Evolutionary conservation across 148 eudicot species (phyloP).

Genomic region (Oxyria digyna): DNA sequence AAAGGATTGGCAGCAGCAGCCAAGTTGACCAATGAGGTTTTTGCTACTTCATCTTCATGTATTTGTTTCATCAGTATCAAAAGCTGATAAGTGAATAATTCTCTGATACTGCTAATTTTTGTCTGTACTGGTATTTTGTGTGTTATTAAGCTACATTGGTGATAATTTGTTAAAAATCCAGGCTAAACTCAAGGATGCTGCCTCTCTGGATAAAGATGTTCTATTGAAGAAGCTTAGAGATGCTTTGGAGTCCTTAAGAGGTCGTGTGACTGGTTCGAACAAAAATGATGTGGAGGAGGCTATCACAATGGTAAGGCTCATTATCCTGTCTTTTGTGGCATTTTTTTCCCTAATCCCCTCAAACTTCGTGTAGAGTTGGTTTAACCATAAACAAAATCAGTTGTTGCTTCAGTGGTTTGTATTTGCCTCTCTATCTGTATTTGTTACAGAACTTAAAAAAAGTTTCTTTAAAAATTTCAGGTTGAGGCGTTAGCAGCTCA

Average conservation of each 20-base stretch:
- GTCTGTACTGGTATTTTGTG: too few species aligned
- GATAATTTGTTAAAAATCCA: slow-evolving; percentile 13
- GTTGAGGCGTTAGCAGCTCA: slow-evolving; percentile 98
- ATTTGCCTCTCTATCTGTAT: background rate
- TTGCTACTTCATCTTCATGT: background rate
- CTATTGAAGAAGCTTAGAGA: slow-evolving; percentile 87
- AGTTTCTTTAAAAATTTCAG: slow-evolving; percentile 22
- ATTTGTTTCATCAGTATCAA: background rate
- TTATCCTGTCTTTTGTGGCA: background rate
- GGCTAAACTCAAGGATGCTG: slow-evolving; percentile 83
- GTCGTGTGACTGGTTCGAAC: slow-evolving; percentile 82
- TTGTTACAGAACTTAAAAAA: background rate
- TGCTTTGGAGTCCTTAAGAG: slow-evolving; percentile 82
- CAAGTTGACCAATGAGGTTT: slow-evolving; percentile 88
- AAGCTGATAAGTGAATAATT: background rate
- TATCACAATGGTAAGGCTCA: slow-evolving; percentile 63
- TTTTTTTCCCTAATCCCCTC: background rate
- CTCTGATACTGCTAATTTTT: too few species aligned
- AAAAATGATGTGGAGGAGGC: slow-evolving; percentile 88
- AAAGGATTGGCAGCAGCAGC: slow-evolving; percentile 91
- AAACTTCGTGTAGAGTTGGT: background rate
- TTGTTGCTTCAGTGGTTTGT: background rate
- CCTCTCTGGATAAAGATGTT: slow-evolving; percentile 88
- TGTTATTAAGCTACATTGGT: background rate
- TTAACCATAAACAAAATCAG: background rate